phyloP scores from a whole-genome alignment of 2,329 filamentous ascomycete species.

The Diaporthe longicolla region DNA sequence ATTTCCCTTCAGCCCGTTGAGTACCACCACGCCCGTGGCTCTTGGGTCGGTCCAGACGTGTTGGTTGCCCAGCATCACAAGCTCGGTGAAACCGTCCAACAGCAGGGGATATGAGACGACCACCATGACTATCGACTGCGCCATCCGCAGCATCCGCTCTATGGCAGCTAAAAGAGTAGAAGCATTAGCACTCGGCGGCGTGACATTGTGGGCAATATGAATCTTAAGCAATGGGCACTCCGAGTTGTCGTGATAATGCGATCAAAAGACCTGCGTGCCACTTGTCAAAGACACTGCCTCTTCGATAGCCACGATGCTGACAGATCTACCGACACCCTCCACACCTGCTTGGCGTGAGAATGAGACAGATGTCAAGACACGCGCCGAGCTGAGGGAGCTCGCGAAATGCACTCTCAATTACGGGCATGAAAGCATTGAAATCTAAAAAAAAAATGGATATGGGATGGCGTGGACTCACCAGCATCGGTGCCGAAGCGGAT shows the following conservation, averaged over 20 bases:
- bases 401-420: too few species aligned
- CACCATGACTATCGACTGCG: constrained; percentile 40
- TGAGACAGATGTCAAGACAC: not conserved
- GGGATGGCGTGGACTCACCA: constrained; percentile 40
- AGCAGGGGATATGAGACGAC: constrained; percentile 36
- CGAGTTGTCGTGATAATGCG: too few species aligned
- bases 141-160: constrained; percentile 40
- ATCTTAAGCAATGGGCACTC: fast-evolving
- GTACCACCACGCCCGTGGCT: not conserved
- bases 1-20: constrained; percentile 32
- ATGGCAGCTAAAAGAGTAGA: constrained; percentile 33
- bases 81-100: constrained; percentile 16
- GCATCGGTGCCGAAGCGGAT: constrained; percentile 54
- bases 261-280: not conserved
- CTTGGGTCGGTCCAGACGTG: constrained; percentile 36
- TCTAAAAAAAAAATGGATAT: not conserved
- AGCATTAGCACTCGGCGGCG: not conserved
- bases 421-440: not conserved
- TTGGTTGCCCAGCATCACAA: constrained; percentile 35
- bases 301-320: not conserved
- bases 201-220: not conserved
- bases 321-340: not conserved
- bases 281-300: not conserved
- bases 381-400: not conserved
- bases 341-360: not conserved